A percentile compares a stretch with the other conserved stretches of the same genome.
These are phyloP conservation scores for Pyricularia pennisetigena DNA, from an alignment of 2,329 filamentous ascomycete species.

Conservation along the genomic window DNA sequence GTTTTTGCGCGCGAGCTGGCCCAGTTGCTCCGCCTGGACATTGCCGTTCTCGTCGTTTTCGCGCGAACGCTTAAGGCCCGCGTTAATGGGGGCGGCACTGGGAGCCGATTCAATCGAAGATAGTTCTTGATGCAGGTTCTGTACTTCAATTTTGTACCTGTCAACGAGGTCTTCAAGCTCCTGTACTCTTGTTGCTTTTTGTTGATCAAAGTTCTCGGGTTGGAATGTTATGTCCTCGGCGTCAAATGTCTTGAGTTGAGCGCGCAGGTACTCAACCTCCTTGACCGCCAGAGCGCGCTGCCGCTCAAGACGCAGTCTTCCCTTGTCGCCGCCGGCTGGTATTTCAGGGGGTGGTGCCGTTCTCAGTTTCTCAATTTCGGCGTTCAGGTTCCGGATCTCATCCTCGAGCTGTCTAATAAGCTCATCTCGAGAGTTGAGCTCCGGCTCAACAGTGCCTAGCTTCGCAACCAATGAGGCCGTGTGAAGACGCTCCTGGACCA, in stretches of 20 bases:
- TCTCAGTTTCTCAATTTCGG: conserved; percentile 64
- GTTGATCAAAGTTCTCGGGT: conserved; percentile 66
- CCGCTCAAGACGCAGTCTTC: conserved; percentile 67
- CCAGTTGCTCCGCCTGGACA: conserved; percentile 59
- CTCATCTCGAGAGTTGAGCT: conserved; percentile 67
- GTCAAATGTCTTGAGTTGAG: conserved; percentile 82
- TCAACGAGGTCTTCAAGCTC: conserved; percentile 82
- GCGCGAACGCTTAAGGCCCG: conserved; percentile 55
- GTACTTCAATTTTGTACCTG: conserved; percentile 73
- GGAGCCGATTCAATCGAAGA: conserved; percentile 45
- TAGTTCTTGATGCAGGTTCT: conserved; percentile 66
- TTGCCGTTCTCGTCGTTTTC: conserved; percentile 46
- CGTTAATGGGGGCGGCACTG: conserved; percentile 22
- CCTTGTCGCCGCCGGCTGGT: conserved; percentile 44
- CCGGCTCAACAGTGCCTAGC: conserved; percentile 68
- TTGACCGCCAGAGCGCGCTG: conserved; percentile 80
- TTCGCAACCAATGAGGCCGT: conserved; percentile 71
- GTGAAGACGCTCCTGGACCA: conserved; percentile 74
- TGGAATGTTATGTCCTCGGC: conserved; percentile 82
- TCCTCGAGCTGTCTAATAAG: conserved; percentile 62
- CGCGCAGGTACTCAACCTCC: conserved; percentile 88
- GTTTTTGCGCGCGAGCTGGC: conserved; percentile 79
- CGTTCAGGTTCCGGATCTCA: conserved; percentile 54
- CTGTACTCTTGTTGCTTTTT: conserved; percentile 63
- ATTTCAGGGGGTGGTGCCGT: conserved; percentile 23